Percentiles rank a stretch among this genome's conserved stretches.
Evolutionary conservation across 495 filamentous ascomycete genomes (phyloP).

Genomic region (Penicillium macrosclerotiorum): DNA sequence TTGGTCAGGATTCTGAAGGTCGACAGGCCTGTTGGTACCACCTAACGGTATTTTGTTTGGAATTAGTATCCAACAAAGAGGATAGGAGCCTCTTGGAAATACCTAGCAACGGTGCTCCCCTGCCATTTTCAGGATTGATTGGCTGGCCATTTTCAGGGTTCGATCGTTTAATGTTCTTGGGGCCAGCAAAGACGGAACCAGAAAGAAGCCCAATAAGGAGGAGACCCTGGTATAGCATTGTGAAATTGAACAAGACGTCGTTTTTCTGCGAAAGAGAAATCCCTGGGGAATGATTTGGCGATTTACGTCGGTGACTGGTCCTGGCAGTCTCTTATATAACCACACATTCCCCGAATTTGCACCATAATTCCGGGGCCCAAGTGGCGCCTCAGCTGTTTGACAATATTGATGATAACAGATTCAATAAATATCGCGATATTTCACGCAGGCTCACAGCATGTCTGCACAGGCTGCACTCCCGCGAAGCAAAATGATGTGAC

Average conservation of each 20-base stretch:
- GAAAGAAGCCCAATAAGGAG: conserved; percentile 14
- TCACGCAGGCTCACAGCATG: too few relatives aligned
- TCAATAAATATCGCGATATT: conserved; percentile 10
- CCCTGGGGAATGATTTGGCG: not conserved
- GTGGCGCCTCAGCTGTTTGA: not conserved
- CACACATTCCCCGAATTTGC: not conserved
- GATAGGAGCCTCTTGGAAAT: conserved; percentile 12
- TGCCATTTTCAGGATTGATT: conserved; percentile 48
- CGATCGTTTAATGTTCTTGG: conserved; percentile 23
- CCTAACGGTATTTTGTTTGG: conserved; percentile 14
- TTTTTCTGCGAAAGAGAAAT: not conserved
- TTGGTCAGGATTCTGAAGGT: conserved; percentile 59
- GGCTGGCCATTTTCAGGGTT: conserved; percentile 52
- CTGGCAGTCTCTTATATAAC: conserved; percentile 1
- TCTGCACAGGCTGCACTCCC: not conserved
- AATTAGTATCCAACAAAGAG: not conserved
- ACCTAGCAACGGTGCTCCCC: conserved; percentile 57
- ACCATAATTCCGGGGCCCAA: not conserved
- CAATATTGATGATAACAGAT: conserved; percentile 2
- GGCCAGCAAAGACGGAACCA: conserved; percentile 22
- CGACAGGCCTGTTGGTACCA: conserved; percentile 37
- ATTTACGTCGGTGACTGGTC: not conserved
- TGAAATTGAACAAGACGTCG: conserved; percentile 1
- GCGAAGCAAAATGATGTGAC: conserved; percentile 11
- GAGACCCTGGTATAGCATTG: conserved; percentile 20